A percentile compares a stretch with the other conserved stretches of the same genome.
Conservation (phyloP, 2,329 filamentous ascomycete genomes). For the Claviceps digitariae region DNA sequence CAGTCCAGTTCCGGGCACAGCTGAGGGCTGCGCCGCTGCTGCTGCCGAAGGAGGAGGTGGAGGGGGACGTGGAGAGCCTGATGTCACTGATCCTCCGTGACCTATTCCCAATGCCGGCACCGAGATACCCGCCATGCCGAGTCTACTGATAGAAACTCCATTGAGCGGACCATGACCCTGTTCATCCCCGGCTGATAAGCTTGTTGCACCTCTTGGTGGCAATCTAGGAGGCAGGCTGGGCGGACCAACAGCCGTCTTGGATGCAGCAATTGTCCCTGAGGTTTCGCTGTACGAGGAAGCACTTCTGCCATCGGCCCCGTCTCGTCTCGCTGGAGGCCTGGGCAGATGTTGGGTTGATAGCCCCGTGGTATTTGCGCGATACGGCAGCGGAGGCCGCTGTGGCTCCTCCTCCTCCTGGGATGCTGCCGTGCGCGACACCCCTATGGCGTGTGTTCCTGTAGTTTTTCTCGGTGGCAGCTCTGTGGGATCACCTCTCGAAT, state of each 20-base stretch:
- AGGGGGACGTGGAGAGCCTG: constrained; percentile 15
- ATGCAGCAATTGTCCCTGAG: neutral
- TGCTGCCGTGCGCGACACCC: neutral
- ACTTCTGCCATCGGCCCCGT: constrained; percentile 22
- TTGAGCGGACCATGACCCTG: constrained; percentile 21
- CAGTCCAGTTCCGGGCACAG: constrained; percentile 10
- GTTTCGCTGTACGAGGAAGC: constrained; percentile 18
- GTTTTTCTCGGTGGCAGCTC: constrained; percentile 22
- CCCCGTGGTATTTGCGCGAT: constrained; percentile 56
- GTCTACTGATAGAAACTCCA: constrained; percentile 46
- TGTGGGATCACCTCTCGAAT: constrained; percentile 13
- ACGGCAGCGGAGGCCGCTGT: constrained; percentile 43
- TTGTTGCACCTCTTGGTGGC: constrained; percentile 8
- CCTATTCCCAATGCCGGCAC: constrained; percentile 70
- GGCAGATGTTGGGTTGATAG: constrained; percentile 56
- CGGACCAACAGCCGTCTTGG: constrained; percentile 25
- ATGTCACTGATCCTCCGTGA: constrained; percentile 16
- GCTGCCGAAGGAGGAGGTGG: constrained; percentile 3
- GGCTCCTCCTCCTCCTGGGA: constrained; percentile 19
- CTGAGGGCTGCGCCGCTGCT: constrained; percentile 6
- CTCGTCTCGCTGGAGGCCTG: constrained; percentile 49
- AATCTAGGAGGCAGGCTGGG: constrained; percentile 39
- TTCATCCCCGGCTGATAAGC: constrained; percentile 3
- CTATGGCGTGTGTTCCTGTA: neutral
- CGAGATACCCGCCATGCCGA: constrained; percentile 62